A percentile compares a stretch with the other conserved stretches of the same genome.
These are phyloP conservation scores for Venturia effusa DNA, from an alignment of 2,329 filamentous ascomycete genomes.

Conservation along the genomic window DNA sequence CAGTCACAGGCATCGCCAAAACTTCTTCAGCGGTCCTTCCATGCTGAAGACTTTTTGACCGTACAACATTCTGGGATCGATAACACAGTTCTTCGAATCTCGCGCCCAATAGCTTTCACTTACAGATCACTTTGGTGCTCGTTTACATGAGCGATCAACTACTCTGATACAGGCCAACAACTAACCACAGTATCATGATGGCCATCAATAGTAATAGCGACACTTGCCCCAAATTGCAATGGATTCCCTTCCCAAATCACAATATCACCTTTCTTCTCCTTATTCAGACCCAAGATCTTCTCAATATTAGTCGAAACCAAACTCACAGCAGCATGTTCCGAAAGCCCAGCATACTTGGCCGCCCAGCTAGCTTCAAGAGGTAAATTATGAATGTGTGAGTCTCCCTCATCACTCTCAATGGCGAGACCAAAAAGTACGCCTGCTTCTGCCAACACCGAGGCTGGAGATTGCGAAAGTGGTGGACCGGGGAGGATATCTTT, in stretches of 20 bases:
- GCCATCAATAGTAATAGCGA: slow-evolving; percentile 44
- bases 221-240: slow-evolving; percentile 45
- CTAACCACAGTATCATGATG: slow-evolving; percentile 1
- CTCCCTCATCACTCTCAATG: slow-evolving; percentile 50
- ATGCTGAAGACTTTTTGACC: too few relatives aligned
- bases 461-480: slow-evolving; percentile 52
- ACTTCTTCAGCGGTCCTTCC: too few relatives aligned
- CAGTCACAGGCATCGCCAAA: too few relatives aligned
- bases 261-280: slow-evolving; percentile 34
- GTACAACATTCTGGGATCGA: too few relatives aligned
- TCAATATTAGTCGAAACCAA: slow-evolving; percentile 48
- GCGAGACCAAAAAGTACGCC: slow-evolving; percentile 50
- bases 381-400: slow-evolving; percentile 30
- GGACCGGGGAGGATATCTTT: slow-evolving; percentile 52
- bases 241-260: slow-evolving; percentile 54
- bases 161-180: slow-evolving; percentile 7
- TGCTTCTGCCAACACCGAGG: slow-evolving; percentile 47
- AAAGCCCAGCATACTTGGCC: slow-evolving; percentile 33
- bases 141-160: too few relatives aligned
- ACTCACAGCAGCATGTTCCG: slow-evolving; percentile 44
- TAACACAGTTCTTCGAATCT: too few relatives aligned
- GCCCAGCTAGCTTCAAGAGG: slow-evolving; percentile 50
- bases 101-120: too few relatives aligned
- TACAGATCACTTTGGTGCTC: too few relatives aligned
- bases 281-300: slow-evolving; percentile 41